A percentile compares a stretch with the other conserved stretches of the same genome.
phyloP scores from a whole-genome alignment of 495 filamentous ascomycete genomes.

The Annulohypoxylon nitens region DNA sequence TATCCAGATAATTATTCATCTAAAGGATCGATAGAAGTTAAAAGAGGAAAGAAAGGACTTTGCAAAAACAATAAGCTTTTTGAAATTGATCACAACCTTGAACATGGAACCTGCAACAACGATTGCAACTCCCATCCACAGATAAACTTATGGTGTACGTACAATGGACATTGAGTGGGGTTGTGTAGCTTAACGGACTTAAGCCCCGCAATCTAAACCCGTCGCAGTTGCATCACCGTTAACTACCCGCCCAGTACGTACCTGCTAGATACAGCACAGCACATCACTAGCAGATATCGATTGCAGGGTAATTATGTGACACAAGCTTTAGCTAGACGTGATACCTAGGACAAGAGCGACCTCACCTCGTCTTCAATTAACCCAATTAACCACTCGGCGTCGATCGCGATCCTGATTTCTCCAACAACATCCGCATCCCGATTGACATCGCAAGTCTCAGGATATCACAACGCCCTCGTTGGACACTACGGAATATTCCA shows the following conservation, averaged over 20 bases:
- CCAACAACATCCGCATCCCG: not conserved
- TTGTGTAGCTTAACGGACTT: conserved; percentile 21
- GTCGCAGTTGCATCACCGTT: conserved; percentile 1
- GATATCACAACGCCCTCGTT: conserved; percentile 1
- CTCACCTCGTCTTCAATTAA: not conserved
- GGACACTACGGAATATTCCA: not conserved
- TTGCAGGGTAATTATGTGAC: conserved; percentile 10
- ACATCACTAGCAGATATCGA: not conserved
- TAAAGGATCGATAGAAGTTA: too few species aligned
- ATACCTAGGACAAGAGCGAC: conserved; percentile 1
- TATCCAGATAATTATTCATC: too few species aligned
- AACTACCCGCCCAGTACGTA: not conserved
- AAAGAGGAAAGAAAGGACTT: too few species aligned
- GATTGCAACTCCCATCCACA: not conserved
- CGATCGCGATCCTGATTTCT: not conserved
- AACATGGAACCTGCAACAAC: not conserved
- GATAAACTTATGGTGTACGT: not conserved
- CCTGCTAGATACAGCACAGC: not conserved
- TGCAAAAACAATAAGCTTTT: not conserved
- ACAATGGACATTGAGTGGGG: not conserved
- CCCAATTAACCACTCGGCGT: not conserved
- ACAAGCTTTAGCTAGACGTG: conserved; percentile 3
- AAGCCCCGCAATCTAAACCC: conserved; percentile 35
- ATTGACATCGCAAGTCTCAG: conserved; percentile 1
- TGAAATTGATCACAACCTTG: too few species aligned